Evolutionary conservation across 1,139 yeast genomes (phyloP).

Genomic region (Trichomonascaceae sp.): DNA sequence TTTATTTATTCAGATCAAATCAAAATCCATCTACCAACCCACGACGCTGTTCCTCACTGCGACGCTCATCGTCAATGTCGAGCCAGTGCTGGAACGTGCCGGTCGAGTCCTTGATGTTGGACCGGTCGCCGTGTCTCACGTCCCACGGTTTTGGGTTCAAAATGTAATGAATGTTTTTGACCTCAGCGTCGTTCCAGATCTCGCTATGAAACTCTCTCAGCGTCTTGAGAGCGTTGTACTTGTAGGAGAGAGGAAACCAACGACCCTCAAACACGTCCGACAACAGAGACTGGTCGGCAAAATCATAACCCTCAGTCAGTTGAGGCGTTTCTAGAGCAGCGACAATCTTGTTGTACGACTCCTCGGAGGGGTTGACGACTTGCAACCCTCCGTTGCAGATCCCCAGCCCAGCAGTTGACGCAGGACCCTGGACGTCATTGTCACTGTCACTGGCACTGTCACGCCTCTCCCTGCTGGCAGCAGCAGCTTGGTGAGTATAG

Average conservation of each 20-base stretch:
- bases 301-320: slow-evolving; percentile 31
- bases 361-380: slow-evolving; percentile 32
- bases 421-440: slow-evolving; percentile 30
- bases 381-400: slow-evolving; percentile 44
- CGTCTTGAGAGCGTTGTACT: slow-evolving; percentile 42
- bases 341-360: slow-evolving; percentile 28
- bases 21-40: slow-evolving; percentile 10
- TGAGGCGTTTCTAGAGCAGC: slow-evolving; percentile 25
- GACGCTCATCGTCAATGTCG: slow-evolving; percentile 24
- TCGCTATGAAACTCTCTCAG: slow-evolving; percentile 30
- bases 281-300: slow-evolving; percentile 45
- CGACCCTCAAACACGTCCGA: slow-evolving; percentile 36
- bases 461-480: slow-evolving; percentile 9
- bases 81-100: slow-evolving; percentile 25
- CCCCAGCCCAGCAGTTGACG: slow-evolving; percentile 28
- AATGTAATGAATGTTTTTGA: slow-evolving; percentile 43
- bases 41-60: slow-evolving; percentile 13
- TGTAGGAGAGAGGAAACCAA: slow-evolving; percentile 39
- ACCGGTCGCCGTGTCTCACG: slow-evolving; percentile 17
- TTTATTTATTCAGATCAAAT: background rate
- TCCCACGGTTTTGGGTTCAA: slow-evolving; percentile 49
- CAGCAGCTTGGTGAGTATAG: slow-evolving; percentile 21
- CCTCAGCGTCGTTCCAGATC: slow-evolving; percentile 33
- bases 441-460: slow-evolving; percentile 3
- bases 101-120: slow-evolving; percentile 18